Evolutionary conservation across 2,329 filamentous ascomycete genomes (phyloP).

Genomic region (Neonectria magnoliae): DNA sequence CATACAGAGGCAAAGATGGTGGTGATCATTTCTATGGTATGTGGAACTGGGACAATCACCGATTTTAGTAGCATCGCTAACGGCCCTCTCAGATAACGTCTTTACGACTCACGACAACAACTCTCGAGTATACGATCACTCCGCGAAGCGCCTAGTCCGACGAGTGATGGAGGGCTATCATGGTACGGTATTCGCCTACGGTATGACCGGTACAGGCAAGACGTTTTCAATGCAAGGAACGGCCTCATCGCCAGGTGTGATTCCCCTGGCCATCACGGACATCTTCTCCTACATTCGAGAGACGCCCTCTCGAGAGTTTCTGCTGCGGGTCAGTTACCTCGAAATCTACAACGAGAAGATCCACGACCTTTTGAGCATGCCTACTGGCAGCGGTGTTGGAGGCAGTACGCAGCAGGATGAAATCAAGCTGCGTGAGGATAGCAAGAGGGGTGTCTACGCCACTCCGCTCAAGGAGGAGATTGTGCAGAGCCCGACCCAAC

Average conservation of each 20-base stretch:
- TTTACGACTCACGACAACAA: constrained; percentile 96
- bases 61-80: constrained; percentile 29
- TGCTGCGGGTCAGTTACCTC: constrained; percentile 95
- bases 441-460: constrained; percentile 95
- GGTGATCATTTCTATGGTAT: constrained; percentile 93
- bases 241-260: constrained; percentile 93
- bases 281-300: constrained; percentile 99
- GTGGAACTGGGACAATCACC: constrained; percentile 40
- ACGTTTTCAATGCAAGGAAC: constrained; percentile 99
- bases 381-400: constrained; percentile 66
- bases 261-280: constrained; percentile 95
- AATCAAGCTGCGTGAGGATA: constrained; percentile 96
- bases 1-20: constrained; percentile 87
- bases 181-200: constrained; percentile 97
- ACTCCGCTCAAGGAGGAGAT: constrained; percentile 98
- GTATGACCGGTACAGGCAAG: constrained; percentile 98
- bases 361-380: constrained; percentile 87
- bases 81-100: constrained; percentile 79
- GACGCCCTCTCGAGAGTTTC: constrained; percentile 91
- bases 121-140: constrained; percentile 91
- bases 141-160: constrained; percentile 91
- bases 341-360: constrained; percentile 99
- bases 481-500: constrained; percentile 95
- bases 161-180: constrained; percentile 99
- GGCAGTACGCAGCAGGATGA: constrained; percentile 77